Percentiles rank a stretch among this genome's conserved stretches.
These are phyloP conservation scores for Mycena galopus DNA, from an alignment of 768 basidiomycete species.

Conservation along the genomic window DNA sequence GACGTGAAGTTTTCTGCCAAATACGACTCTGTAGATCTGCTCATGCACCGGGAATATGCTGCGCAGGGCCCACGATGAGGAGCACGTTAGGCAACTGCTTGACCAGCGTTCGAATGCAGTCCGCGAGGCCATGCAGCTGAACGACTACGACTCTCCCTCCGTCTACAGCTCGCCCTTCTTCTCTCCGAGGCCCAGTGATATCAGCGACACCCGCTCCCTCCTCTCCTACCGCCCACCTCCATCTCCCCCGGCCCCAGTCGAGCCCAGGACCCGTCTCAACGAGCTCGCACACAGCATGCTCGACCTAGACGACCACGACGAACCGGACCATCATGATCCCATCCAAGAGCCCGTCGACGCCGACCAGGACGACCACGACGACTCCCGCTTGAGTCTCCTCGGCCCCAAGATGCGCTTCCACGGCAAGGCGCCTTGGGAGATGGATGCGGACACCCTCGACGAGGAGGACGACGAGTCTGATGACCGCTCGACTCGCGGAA, in stretches of 20 bases:
- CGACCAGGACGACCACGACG: slow-evolving; percentile 58
- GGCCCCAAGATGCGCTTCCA: slow-evolving; percentile 90
- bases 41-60: slow-evolving; percentile 50
- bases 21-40: background rate
- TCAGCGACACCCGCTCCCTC: slow-evolving; percentile 42
- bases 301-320: slow-evolving; percentile 70
- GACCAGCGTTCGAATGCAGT: slow-evolving; percentile 60
- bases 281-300: slow-evolving; percentile 65
- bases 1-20: slow-evolving; percentile 7
- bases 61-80: slow-evolving; percentile 55
- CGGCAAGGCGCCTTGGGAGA: slow-evolving; percentile 87
- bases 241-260: slow-evolving; percentile 42
- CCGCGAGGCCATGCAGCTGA: slow-evolving; percentile 59
- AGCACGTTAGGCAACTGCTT: slow-evolving; percentile 62
- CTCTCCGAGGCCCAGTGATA: slow-evolving; percentile 60
- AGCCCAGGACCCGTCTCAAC: slow-evolving; percentile 54
- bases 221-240: slow-evolving; percentile 42
- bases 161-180: slow-evolving; percentile 74
- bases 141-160: slow-evolving; percentile 72
- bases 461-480: slow-evolving; percentile 65
- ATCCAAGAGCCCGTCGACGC: slow-evolving; percentile 52
- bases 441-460: slow-evolving; percentile 61
- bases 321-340: slow-evolving; percentile 53
- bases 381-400: slow-evolving; percentile 74
- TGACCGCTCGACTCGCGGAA: slow-evolving; percentile 55